Conservation (phyloP, 768 basidiomycete species). For the Lactifluus volemus region DNA sequence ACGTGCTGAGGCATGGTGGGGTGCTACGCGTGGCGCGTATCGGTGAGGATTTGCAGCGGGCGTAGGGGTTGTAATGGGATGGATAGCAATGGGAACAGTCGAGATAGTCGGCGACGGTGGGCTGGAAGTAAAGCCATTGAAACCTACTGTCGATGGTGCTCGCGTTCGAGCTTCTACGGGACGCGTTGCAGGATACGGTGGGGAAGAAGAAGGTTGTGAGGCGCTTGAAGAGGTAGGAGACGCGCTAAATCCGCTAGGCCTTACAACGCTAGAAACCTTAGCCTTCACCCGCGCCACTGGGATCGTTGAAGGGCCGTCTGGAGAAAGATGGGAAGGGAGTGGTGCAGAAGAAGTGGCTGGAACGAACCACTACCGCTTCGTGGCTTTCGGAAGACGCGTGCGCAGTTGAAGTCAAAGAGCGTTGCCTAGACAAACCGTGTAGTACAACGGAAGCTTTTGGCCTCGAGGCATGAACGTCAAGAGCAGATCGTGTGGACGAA, state of each 20-base stretch:
- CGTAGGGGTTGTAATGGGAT: constrained; percentile 48
- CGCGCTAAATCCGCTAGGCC: constrained; percentile 20
- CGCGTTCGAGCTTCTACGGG: constrained; percentile 20
- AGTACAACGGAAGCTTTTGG: constrained; percentile 19
- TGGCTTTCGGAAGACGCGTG: constrained; percentile 13
- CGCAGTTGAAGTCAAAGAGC: constrained; percentile 24
- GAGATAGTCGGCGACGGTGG: constrained; percentile 16
- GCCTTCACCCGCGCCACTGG: constrained; percentile 42
- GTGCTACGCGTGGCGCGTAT: constrained; percentile 4
- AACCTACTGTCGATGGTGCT: constrained; percentile 27
- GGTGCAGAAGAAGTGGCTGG: constrained; percentile 17
- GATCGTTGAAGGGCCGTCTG: constrained; percentile 18
- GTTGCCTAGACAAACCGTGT: constrained; percentile 23
- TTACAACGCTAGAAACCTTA: constrained; percentile 47
- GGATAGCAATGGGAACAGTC: constrained; percentile 18
- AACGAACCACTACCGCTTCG: constrained; percentile 26
- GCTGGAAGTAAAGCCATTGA: constrained; percentile 22
- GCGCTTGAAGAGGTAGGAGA: constrained; percentile 5
- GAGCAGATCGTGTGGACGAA: constrained; percentile 15
- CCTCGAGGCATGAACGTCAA: constrained; percentile 21
- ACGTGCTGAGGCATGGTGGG: constrained; percentile 15
- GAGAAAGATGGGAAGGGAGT: constrained; percentile 16
- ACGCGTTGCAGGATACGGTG: constrained; percentile 15
- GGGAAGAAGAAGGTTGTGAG: constrained; percentile 5
- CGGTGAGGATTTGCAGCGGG: constrained; percentile 55